Evolutionary conservation across 352 stramenopile species (phyloP), one percentile per base, ranked within the genome.

Genomic region (Globisporangium sylvaticum): DNA sequence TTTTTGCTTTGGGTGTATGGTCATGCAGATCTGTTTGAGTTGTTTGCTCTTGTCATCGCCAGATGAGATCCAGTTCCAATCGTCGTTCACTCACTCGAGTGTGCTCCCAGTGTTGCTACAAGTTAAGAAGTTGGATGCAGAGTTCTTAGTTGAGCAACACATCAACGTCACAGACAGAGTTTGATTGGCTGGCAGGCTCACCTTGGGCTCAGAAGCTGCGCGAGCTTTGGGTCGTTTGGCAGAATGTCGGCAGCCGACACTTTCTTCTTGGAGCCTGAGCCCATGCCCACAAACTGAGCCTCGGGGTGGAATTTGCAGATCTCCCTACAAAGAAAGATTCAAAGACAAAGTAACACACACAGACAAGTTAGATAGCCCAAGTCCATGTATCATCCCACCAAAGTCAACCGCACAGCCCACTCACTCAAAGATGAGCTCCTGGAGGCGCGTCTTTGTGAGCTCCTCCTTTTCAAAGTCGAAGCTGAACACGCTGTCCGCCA

Each of bases 381-480:
- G 9, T 56, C 50, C 15, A 32, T 20, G 5, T n/a, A 56, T 15
- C 10, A 32, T 12, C 2, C 14, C 22, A 54, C 4, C 50, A 56
- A 32, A n/a, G 25, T 20, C 50, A 3, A 56, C 1, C 10, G 22
- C 18, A 12, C 44, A 22, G 9, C 7, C 1, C 7, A 80, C 87
- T 42, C 74, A 94, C 87, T 95, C 87, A 54, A 91, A 92, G 53
- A 96, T 95, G 32, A 96, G 84, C 58, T 95, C 84, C 65, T 96
- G 89, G 9, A 96, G 76, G 3, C 87, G 80, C 42, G 68, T 64
- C 72, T 96, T 93, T 24, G 83, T 92, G 29, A 95, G 70, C 42
- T 94, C 79, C 66, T 94, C 85, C 64, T 93, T 95, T 52, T 96
- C 89, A 68, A 96, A 96, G 62, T 96, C 88, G 62, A 96, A 96